Evolutionary conservation across 2,329 filamentous ascomycete genomes (phyloP).

Genomic region (Colletotrichum eremochloae): DNA sequence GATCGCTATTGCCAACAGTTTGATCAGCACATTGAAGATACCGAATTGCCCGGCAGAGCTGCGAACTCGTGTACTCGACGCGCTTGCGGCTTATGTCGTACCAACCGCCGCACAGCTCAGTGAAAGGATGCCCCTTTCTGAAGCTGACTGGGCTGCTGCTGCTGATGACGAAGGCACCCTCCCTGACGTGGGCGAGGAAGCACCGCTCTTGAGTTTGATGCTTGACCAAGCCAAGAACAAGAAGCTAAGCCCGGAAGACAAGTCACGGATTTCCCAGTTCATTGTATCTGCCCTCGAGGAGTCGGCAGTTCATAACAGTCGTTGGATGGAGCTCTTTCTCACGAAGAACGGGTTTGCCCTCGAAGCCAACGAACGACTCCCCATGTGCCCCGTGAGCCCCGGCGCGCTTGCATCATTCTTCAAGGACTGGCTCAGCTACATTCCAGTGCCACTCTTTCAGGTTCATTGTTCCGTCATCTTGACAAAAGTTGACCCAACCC

Average conservation of each 20-base stretch:
- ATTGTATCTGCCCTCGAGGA: not conserved
- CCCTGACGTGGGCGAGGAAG: not conserved
- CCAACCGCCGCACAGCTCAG: not conserved
- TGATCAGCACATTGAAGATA: not conserved
- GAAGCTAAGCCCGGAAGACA: not conserved
- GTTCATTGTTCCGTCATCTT: not conserved
- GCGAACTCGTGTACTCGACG: not conserved
- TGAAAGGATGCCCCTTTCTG: not conserved
- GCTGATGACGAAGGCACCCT: not conserved
- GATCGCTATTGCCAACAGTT: no score
- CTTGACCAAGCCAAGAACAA: not conserved
- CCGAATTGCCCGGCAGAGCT: not conserved
- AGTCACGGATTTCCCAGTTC: not conserved
- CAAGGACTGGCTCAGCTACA: not conserved
- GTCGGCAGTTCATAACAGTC: not conserved
- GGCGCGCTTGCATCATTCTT: not conserved
- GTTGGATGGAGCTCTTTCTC: not conserved
- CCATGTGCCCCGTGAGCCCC: not conserved
- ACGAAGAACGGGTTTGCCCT: not conserved
- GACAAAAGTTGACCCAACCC: not conserved
- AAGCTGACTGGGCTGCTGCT: not conserved
- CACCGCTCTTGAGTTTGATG: not conserved
- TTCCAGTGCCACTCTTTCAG: not conserved
- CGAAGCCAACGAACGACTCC: not conserved
- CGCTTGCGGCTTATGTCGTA: not conserved